phyloP scores from a whole-genome alignment of 768 basidiomycete genomes.

The Mycena chlorophos region DNA sequence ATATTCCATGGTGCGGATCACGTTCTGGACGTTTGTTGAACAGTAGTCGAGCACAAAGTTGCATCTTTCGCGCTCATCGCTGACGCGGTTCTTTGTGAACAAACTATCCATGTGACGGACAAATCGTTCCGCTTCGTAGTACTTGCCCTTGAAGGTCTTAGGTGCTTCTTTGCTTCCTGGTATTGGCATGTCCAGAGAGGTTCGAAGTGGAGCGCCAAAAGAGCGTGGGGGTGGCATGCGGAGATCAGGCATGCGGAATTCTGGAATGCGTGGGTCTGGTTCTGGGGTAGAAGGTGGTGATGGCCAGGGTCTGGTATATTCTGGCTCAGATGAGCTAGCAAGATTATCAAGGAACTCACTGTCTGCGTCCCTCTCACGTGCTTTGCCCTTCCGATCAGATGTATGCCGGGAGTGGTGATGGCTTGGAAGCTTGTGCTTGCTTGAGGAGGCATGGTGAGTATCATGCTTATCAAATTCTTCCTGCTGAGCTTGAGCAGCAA shows the following conservation, averaged over 20 bases:
- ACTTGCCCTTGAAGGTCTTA: constrained; percentile 8
- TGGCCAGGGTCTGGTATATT: background rate
- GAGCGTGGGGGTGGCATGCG: background rate
- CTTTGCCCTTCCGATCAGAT: background rate
- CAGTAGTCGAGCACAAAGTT: constrained; percentile 16
- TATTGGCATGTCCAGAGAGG: constrained; percentile 9
- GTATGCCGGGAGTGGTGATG: background rate
- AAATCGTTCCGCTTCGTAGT: constrained; percentile 6
- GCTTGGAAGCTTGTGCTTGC: background rate
- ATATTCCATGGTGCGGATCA: constrained; percentile 3
- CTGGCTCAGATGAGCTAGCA: background rate
- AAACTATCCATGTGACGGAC: constrained; percentile 12
- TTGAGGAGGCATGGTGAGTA: no score
- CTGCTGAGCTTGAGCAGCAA: background rate
- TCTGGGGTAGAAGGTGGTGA: background rate
- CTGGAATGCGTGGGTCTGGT: background rate
- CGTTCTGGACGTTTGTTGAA: background rate
- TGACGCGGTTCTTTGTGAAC: constrained; percentile 2
- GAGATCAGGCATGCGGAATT: no score
- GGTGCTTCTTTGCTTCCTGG: constrained; percentile 7
- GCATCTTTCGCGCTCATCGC: constrained; percentile 4
- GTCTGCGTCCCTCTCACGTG: background rate
- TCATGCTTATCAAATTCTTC: background rate
- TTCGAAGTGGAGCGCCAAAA: background rate
- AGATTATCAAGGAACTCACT: background rate